Evolutionary conservation across 139 green algal species (phyloP).

Genomic region (Chlorella vulgaris): DNA sequence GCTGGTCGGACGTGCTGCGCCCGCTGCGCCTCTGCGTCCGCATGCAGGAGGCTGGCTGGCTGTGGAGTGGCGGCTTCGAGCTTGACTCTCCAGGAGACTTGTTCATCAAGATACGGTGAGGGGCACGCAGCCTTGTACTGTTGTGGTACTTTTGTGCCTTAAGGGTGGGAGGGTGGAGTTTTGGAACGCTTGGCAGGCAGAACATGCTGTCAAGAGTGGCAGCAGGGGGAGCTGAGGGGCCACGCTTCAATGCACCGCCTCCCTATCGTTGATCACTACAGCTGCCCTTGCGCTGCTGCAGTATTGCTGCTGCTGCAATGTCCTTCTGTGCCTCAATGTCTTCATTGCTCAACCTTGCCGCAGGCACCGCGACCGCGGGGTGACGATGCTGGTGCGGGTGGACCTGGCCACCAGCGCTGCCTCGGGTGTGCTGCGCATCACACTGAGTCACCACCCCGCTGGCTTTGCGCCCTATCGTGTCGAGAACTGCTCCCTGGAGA

Average conservation of each 20-base stretch:
- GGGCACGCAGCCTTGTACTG: no score
- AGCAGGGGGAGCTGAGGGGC: no score
- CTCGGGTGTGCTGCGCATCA: conserved; percentile 39
- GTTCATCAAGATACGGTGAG: conserved; percentile 68
- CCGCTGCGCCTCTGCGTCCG: conserved; percentile 69
- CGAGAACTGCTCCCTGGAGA: conserved; percentile 83
- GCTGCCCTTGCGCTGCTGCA: no score
- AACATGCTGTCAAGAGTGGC: no score
- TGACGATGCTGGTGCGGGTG: conserved; percentile 74
- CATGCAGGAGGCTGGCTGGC: conserved; percentile 79
- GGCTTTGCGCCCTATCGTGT: conserved; percentile 79
- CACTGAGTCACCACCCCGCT: conserved; percentile 58
- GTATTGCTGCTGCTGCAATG: no score
- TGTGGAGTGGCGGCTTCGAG: conserved; percentile 78
- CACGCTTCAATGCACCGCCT: no score
- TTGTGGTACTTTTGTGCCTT: no score
- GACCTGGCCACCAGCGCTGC: conserved; percentile 51
- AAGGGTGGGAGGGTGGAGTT: background rate
- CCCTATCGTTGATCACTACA: no score
- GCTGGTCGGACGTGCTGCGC: conserved; percentile 65
- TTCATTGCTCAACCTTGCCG: no score
- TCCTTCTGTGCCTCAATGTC: no score
- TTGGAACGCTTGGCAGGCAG: background rate
- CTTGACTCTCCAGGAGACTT: conserved; percentile 71
- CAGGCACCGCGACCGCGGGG: conserved; percentile 55